Evolutionary conservation across 2,329 filamentous ascomycete species (phyloP).

Genomic region (Curvularia verruculosa): DNA sequence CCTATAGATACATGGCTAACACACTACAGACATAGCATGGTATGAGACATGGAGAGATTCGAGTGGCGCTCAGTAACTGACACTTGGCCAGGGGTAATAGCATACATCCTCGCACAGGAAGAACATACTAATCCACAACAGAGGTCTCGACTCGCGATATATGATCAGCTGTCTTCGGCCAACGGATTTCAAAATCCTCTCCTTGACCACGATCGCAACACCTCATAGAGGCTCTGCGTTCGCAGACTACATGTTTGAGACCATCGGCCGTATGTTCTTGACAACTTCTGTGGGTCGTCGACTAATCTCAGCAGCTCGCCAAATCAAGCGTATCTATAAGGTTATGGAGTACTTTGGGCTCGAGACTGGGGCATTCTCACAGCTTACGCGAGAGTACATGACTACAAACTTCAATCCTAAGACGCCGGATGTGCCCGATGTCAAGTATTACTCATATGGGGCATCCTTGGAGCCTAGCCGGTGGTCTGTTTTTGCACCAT

Average conservation of each 20-base stretch:
- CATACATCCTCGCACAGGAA: background rate
- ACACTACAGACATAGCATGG: slow-evolving; percentile 61
- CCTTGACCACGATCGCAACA: slow-evolving; percentile 67
- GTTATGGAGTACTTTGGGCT: slow-evolving; percentile 61
- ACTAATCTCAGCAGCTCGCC: slow-evolving; percentile 43
- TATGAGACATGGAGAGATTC: slow-evolving; percentile 17
- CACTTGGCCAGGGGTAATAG: slow-evolving; percentile 45
- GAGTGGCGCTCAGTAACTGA: slow-evolving; percentile 22
- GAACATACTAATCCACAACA: slow-evolving; percentile 38
- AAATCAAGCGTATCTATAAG: slow-evolving; percentile 62
- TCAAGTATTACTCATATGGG: slow-evolving; percentile 69
- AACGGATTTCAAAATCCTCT: slow-evolving; percentile 75
- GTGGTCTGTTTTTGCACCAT: slow-evolving; percentile 63
- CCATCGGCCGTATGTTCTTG: slow-evolving; percentile 59
- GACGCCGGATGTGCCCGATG: slow-evolving; percentile 61
- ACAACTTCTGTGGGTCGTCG: slow-evolving; percentile 10
- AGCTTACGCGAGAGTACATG: slow-evolving; percentile 66
- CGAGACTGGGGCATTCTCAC: slow-evolving; percentile 66
- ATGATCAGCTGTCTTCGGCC: slow-evolving; percentile 67
- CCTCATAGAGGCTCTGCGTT: slow-evolving; percentile 67
- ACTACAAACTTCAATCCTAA: slow-evolving; percentile 63
- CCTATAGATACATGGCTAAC: slow-evolving; percentile 20
- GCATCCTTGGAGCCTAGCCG: slow-evolving; percentile 62
- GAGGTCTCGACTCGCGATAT: slow-evolving; percentile 67
- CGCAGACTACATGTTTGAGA: slow-evolving; percentile 66